Conservation (phyloP, 306 rosid genomes). For the Cicer bijugum region DNA sequence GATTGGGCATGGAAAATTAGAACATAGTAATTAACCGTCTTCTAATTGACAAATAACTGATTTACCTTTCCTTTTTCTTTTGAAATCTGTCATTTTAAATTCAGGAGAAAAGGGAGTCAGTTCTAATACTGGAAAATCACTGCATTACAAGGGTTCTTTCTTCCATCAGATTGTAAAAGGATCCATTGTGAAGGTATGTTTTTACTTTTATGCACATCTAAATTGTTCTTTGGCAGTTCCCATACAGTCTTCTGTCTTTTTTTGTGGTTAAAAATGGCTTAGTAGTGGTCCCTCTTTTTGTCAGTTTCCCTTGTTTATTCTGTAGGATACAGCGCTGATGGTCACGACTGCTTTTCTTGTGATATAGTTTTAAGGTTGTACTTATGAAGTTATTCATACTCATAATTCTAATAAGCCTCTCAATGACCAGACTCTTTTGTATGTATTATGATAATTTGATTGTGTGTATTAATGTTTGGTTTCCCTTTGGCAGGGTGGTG, state of each 20-base stretch:
- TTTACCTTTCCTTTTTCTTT: not conserved
- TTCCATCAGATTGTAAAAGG: slow-evolving; percentile 80
- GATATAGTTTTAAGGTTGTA: slow-evolving; percentile 89
- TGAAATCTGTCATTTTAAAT: slow-evolving; percentile 18
- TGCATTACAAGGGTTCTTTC: slow-evolving; percentile 93
- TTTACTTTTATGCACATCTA: slow-evolving; percentile 30
- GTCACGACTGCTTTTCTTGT: slow-evolving; percentile 81
- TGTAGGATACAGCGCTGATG: slow-evolving; percentile 96
- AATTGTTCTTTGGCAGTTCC: slow-evolving; percentile 38
- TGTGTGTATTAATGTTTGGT: slow-evolving; percentile 45
- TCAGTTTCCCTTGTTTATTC: slow-evolving; percentile 86
- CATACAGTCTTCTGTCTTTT: slow-evolving; percentile 24
- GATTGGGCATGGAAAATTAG: not conserved
- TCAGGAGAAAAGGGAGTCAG: slow-evolving; percentile 89
- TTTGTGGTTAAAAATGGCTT: slow-evolving; percentile 64
- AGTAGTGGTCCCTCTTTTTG: slow-evolving; percentile 57
- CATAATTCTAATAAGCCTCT: slow-evolving; percentile 54
- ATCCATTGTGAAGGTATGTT: slow-evolving; percentile 68
- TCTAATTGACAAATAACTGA: not conserved
- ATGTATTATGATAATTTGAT: slow-evolving; percentile 26
- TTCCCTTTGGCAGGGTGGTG: slow-evolving; percentile 77
- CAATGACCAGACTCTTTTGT: slow-evolving; percentile 48
- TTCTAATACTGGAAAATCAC: slow-evolving; percentile 73
- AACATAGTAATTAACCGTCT: not conserved
- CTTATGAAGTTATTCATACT: slow-evolving; percentile 55